Conservation (phyloP, 805 yeast genomes). For the Grigorovia yakushimaensis region DNA sequence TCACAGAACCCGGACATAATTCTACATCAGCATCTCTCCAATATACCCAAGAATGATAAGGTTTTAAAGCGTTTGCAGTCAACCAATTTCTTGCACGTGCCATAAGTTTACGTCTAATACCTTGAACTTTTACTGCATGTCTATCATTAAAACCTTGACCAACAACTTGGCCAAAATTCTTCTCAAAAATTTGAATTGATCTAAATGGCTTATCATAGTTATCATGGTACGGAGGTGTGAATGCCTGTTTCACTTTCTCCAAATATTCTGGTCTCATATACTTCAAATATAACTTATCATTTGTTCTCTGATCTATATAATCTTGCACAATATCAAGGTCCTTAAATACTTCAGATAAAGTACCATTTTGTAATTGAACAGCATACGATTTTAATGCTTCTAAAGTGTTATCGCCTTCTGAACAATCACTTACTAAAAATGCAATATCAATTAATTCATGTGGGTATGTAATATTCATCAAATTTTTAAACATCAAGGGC, state of each 20-base stretch:
- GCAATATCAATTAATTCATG: slow-evolving; percentile 73
- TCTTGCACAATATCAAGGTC: slow-evolving; percentile 30
- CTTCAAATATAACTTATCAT: slow-evolving; percentile 52
- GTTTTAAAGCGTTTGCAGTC: slow-evolving; percentile 60
- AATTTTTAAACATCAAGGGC: slow-evolving; percentile 74
- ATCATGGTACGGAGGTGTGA: slow-evolving; percentile 55
- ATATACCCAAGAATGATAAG: slow-evolving; percentile 84
- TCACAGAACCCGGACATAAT: slow-evolving; percentile 66
- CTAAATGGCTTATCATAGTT: slow-evolving; percentile 63
- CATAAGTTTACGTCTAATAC: slow-evolving; percentile 74
- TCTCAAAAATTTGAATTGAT: slow-evolving; percentile 67
- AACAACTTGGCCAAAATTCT: slow-evolving; percentile 74
- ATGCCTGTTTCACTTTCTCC: slow-evolving; percentile 47
- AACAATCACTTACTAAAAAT: slow-evolving; percentile 72
- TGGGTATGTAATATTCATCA: slow-evolving; percentile 80
- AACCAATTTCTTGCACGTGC: slow-evolving; percentile 84
- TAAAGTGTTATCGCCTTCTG: slow-evolving; percentile 54
- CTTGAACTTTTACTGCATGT: slow-evolving; percentile 79
- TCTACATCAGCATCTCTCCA: slow-evolving; percentile 88
- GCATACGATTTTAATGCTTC: slow-evolving; percentile 58
- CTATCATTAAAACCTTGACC: slow-evolving; percentile 81
- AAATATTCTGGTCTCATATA: slow-evolving; percentile 64
- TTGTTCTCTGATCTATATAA: slow-evolving; percentile 36
- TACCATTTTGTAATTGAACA: slow-evolving; percentile 61
- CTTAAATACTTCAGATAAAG: slow-evolving; percentile 36